Percentiles rank a stretch among this genome's conserved stretches.
These are phyloP conservation scores for Cucumis melo DNA, from an alignment of 306 rosid genomes.

Conservation along the genomic window DNA sequence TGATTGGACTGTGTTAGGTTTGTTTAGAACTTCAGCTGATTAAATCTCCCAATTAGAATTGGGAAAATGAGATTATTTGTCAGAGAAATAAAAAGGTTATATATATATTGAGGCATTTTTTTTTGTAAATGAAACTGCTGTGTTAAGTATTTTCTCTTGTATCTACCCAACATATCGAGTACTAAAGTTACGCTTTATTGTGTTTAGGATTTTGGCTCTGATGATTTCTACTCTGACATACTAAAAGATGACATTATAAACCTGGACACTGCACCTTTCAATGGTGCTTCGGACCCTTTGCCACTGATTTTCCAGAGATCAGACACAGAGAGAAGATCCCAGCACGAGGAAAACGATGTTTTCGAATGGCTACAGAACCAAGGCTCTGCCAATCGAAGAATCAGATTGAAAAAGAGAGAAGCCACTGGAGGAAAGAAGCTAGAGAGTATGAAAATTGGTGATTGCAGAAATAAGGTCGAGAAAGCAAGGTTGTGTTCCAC, in stretches of 20 bases:
- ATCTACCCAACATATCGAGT: background rate
- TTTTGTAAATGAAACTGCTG: background rate
- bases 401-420: background rate
- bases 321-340: background rate
- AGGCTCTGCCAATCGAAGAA: slow-evolving; percentile 7
- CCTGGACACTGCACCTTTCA: background rate
- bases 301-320: background rate
- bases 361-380: background rate
- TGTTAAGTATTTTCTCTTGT: background rate
- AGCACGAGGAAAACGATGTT: background rate
- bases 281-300: background rate
- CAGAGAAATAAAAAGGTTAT: background rate
- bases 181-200: background rate
- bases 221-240: slow-evolving; percentile 6
- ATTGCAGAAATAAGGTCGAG: background rate
- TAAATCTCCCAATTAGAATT: background rate
- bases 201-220: background rate
- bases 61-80: background rate
- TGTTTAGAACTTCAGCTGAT: background rate
- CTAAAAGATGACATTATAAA: slow-evolving; percentile 7
- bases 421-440: background rate
- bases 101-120: background rate
- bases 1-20: background rate
- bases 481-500: background rate
- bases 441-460: background rate